Percentiles rank a stretch among this genome's conserved stretches.
Conservation (phyloP, 1,139 yeast genomes). For the Nadsonia commutata region DNA sequence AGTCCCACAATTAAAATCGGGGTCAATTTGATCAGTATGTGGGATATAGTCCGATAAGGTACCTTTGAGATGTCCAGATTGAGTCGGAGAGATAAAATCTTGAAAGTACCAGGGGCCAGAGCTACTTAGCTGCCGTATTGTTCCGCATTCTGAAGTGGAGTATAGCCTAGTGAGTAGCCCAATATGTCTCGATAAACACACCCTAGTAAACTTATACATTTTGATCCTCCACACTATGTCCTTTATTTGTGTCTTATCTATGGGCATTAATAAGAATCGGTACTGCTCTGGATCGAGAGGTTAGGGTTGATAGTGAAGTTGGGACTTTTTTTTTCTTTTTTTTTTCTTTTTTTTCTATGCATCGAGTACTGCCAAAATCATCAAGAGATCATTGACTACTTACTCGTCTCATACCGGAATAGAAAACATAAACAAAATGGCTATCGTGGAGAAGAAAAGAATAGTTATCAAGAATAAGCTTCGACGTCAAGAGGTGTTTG, state of each 20-base stretch:
- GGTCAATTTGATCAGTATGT: constrained; percentile 2
- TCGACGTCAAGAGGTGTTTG: constrained; percentile 64
- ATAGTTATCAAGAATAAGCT: constrained; percentile 52
- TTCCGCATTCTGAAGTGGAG: no score
- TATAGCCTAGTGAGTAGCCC: no score
- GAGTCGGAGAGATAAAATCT: constrained; percentile 14
- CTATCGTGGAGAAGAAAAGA: constrained; percentile 13
- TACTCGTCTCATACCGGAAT: no score
- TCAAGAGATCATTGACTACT: not conserved
- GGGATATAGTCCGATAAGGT: constrained; percentile 14
- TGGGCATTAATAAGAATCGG: no score
- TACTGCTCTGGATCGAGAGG: no score
- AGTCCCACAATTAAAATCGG: constrained; percentile 10
- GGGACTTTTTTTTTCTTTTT: not conserved
- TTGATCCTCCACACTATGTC: no score
- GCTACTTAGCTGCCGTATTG: not conserved
- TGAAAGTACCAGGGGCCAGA: constrained; percentile 16
- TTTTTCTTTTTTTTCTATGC: not conserved
- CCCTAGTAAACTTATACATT: no score
- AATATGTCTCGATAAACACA: no score
- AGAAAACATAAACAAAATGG: constrained; percentile 13
- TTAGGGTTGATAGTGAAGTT: no score
- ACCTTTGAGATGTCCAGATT: constrained; percentile 14
- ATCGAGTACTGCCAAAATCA: no score
- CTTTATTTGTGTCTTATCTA: no score